phyloP scores from a whole-genome alignment of 2,329 filamentous ascomycete genomes.

The Fusarium camptoceras region DNA sequence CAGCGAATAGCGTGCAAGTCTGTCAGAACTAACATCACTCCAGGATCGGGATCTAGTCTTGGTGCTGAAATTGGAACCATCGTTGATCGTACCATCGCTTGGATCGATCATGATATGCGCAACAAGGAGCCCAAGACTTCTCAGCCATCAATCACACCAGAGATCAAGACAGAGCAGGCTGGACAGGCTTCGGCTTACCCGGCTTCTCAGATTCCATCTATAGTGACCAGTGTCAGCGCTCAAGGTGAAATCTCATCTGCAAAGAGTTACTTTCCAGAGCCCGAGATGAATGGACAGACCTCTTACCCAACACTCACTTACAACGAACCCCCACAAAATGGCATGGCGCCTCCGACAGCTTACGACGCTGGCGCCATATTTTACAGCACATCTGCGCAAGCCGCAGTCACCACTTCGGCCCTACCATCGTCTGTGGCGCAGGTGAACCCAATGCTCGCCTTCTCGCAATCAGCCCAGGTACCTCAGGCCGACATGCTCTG shows the following conservation, averaged over 20 bases:
- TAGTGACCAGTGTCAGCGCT: conserved; percentile 20
- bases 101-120: conserved; percentile 64
- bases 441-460: conserved; percentile 55
- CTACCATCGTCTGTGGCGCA: conserved; percentile 44
- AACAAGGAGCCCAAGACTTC: conserved; percentile 46
- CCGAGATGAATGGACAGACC: conserved; percentile 43
- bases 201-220: conserved; percentile 25
- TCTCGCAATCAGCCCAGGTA: conserved; percentile 54
- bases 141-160: conserved; percentile 23
- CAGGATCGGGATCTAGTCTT: conserved; percentile 60
- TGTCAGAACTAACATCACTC: conserved; percentile 30
- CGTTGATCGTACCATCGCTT: conserved; percentile 63
- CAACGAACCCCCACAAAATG: conserved; percentile 43
- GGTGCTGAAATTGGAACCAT: conserved; percentile 60
- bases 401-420: conserved; percentile 36
- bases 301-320: conserved; percentile 51
- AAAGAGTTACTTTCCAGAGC: conserved; percentile 50
- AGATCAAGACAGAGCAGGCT: conserved; percentile 55
- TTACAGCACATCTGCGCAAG: conserved; percentile 45
- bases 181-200: conserved; percentile 43
- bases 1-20: not conserved
- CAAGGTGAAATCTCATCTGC: conserved; percentile 37
- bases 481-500: conserved; percentile 50
- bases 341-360: conserved; percentile 29
- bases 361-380: conserved; percentile 49